Conservation (phyloP, 2,329 filamentous ascomycete genomes). For the Diaporthe ilicicola region DNA sequence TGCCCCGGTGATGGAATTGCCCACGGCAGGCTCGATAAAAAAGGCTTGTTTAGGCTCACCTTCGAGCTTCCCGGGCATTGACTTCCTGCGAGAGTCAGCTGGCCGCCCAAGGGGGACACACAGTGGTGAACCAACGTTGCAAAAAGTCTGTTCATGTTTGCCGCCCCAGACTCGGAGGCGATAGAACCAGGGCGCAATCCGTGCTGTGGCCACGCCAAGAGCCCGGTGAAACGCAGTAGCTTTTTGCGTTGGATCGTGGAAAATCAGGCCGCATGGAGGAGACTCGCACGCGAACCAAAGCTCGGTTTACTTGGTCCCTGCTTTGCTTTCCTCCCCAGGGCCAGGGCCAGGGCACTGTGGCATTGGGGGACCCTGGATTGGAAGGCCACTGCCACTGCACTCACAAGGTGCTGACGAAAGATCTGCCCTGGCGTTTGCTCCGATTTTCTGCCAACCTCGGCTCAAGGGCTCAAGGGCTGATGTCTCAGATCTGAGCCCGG, state of each 20-base stretch:
- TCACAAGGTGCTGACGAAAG: background rate
- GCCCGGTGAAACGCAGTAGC: slow-evolving; percentile 21
- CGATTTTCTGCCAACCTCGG: slow-evolving; percentile 15
- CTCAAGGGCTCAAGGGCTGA: background rate
- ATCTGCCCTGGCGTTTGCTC: background rate
- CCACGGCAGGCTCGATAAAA: background rate
- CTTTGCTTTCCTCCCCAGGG: background rate
- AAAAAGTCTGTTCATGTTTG: slow-evolving; percentile 14
- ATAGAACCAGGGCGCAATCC: slow-evolving; percentile 13
- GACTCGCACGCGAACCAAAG: slow-evolving; percentile 11
- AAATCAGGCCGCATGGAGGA: slow-evolving; percentile 15
- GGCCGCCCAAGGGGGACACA: background rate
- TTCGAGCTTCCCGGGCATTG: slow-evolving; percentile 21
- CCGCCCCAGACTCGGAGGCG: background rate
- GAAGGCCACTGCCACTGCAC: background rate
- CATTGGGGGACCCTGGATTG: background rate
- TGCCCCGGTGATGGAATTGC: no score
- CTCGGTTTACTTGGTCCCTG: background rate
- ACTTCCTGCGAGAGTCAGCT: slow-evolving; percentile 20
- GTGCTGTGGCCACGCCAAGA: slow-evolving; percentile 20
- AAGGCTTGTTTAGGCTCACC: slow-evolving; percentile 10
- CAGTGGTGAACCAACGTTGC: slow-evolving; percentile 18
- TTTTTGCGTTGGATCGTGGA: slow-evolving; percentile 5
- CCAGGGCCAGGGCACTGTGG: slow-evolving; percentile 16
- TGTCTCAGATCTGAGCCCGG: slow-evolving; percentile 19